phyloP scores from a whole-genome alignment of 345 rosid genomes.

The Heritiera fomes region DNA sequence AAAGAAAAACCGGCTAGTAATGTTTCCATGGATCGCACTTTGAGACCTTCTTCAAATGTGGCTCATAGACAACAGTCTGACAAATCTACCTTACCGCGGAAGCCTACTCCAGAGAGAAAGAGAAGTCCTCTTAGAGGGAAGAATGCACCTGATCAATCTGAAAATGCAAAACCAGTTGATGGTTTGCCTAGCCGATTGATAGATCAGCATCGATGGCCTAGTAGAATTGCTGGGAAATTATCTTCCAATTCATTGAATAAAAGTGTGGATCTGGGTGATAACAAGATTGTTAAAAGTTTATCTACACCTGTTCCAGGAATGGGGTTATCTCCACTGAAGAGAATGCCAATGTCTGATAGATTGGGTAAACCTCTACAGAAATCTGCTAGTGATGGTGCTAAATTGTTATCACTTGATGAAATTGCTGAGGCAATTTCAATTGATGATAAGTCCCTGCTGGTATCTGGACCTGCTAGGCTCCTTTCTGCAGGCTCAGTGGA shows the following conservation, averaged over 20 bases:
- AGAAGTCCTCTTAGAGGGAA: slow-evolving; percentile 84
- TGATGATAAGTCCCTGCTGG: slow-evolving; percentile 43
- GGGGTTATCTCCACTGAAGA: slow-evolving; percentile 53
- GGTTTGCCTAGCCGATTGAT: slow-evolving; percentile 64
- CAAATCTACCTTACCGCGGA: slow-evolving; percentile 49
- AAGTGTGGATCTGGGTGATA: slow-evolving; percentile 66
- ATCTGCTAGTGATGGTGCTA: slow-evolving; percentile 55
- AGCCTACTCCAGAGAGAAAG: slow-evolving; percentile 82
- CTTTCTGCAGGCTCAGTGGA: slow-evolving; percentile 50
- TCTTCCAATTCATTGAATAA: slow-evolving; percentile 48
- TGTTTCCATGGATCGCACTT: slow-evolving; percentile 64
- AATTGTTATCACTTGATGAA: slow-evolving; percentile 40
- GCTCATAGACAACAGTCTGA: slow-evolving; percentile 70
- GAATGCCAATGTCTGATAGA: slow-evolving; percentile 46
- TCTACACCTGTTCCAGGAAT: slow-evolving; percentile 42
- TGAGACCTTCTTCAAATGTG: slow-evolving; percentile 85
- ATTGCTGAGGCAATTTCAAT: slow-evolving; percentile 45
- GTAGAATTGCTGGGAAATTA: slow-evolving; percentile 67
- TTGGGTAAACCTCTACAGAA: slow-evolving; percentile 51
- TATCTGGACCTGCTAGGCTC: slow-evolving; percentile 46
- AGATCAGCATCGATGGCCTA: slow-evolving; percentile 95
- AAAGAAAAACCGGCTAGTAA: slow-evolving; percentile 70
- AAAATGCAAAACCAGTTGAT: slow-evolving; percentile 90
- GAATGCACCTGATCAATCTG: slow-evolving; percentile 74
- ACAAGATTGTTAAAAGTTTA: slow-evolving; percentile 44